Conservation (phyloP, 169 alveolate species). For the Plasmodium yoelii region DNA sequence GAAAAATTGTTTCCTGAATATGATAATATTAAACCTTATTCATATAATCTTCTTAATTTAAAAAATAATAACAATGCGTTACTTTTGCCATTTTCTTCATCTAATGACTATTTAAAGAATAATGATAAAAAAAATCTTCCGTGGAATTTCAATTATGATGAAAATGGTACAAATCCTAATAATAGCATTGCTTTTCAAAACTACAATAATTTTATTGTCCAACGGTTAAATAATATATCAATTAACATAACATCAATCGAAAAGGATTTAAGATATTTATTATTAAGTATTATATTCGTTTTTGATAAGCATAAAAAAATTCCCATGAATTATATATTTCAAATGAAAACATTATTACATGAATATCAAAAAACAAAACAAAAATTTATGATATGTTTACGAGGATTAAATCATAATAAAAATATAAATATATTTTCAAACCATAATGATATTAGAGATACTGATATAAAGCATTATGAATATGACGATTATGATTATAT, state of each 20-base stretch:
- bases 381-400: slow-evolving; percentile 30
- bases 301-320: slow-evolving; percentile 48
- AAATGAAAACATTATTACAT: slow-evolving; percentile 45
- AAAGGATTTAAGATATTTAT: slow-evolving; percentile 39
- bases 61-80: slow-evolving; percentile 21
- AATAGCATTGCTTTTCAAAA: neutral
- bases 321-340: slow-evolving; percentile 49
- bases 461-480: neutral
- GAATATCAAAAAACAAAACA: slow-evolving; percentile 62
- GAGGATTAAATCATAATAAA: slow-evolving; percentile 18
- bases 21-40: slow-evolving; percentile 21
- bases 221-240: slow-evolving; percentile 50
- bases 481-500: neutral
- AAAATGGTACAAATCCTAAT: neutral
- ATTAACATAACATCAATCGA: slow-evolving; percentile 60
- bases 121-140: slow-evolving; percentile 21
- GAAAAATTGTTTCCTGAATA: slow-evolving; percentile 26
- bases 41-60: slow-evolving; percentile 26
- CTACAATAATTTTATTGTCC: slow-evolving; percentile 50
- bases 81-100: slow-evolving; percentile 34
- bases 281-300: slow-evolving; percentile 38
- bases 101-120: slow-evolving; percentile 16
- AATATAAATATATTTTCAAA: slow-evolving; percentile 7
- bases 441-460: neutral
- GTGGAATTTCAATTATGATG: slow-evolving; percentile 23